Evolutionary conservation across 495 filamentous ascomycete species (phyloP), one percentile per base, ranked within the genome.

Genomic region (Hypoxylon rickii): DNA sequence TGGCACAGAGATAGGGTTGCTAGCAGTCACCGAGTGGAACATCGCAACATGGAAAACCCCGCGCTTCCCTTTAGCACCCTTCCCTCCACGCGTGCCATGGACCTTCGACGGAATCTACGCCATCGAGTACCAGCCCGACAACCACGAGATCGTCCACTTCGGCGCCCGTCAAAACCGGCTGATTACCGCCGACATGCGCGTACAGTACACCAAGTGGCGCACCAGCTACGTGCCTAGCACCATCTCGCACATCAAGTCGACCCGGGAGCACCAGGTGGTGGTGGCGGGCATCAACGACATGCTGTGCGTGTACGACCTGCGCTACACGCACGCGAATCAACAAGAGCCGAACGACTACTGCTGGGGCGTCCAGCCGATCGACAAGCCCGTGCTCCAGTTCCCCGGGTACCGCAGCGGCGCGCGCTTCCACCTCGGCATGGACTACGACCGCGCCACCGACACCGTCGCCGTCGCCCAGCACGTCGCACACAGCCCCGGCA

Each of bases 401-500:
- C 52, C 65, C 0, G 59, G 56, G 1, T 78, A 76, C 55, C 51
- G 51, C 36, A 78, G 76, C 61, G 46, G 36, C 2, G 66, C 70
- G 0, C 63, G 66, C 18, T 44, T 72, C 11, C 33, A 68, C 6
- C 67, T 69, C 15, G 77, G 76, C 8, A 49, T 77, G 10, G 74
- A 72, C 22, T 61, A 72, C 8, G 58, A 69, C n/a, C 18, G 44
- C 5, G 43, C 39, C 2, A 60, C 67, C 11, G 74, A 72, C 8
- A 7, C 74, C 8, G 71, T 74, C 7, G 75, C 74, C 2, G 70
- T 75, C 0, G 72, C 75, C 1, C 74, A 79, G 24, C 73, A 73
- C 42, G 71, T 74, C n/a, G n/a, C n/a, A n/a, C n/a, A n/a, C n/a
- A n/a, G n/a, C n/a, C n/a, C n/a, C 31, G 67, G 61, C 11, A 67